Evolutionary conservation across 768 basidiomycete genomes (phyloP).

Genomic region (Rhizopogon vesiculosus): DNA sequence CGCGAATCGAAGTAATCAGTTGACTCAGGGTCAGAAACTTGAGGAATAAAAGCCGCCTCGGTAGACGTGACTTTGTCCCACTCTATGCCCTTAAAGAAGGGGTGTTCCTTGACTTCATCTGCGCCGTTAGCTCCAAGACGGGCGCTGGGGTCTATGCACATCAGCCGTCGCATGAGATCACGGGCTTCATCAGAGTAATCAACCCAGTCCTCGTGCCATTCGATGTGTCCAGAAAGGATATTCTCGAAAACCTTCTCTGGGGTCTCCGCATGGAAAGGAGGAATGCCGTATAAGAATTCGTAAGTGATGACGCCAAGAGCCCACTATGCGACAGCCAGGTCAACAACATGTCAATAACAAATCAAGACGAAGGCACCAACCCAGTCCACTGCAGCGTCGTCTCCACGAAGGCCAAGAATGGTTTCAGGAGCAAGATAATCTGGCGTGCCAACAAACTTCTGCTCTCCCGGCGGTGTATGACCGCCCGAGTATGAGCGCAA

Average conservation of each 20-base stretch:
- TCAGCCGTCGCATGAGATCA: constrained; percentile 84
- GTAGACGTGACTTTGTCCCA: constrained; percentile 89
- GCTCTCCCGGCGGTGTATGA: constrained; percentile 74
- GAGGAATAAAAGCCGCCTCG: constrained; percentile 94
- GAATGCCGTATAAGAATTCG: constrained; percentile 95
- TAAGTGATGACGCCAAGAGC: constrained; percentile 97
- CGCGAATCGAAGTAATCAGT: constrained; percentile 99
- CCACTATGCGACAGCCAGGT: constrained; percentile 58
- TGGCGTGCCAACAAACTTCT: constrained; percentile 96
- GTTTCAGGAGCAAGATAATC: constrained; percentile 97
- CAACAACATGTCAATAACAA: constrained; percentile 6
- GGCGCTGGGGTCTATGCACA: constrained; percentile 73
- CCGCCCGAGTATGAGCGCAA: constrained; percentile 63
- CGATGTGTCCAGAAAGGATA: constrained; percentile 88
- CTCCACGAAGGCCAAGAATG: constrained; percentile 91
- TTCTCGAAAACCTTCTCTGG: constrained; percentile 99
- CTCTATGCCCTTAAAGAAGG: constrained; percentile 86
- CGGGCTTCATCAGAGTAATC: constrained; percentile 82
- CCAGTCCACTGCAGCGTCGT: constrained; percentile 97
- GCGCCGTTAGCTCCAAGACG: constrained; percentile 87
- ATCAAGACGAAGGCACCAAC: constrained; percentile 40
- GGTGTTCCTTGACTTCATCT: constrained; percentile 88
- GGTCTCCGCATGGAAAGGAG: constrained; percentile 96
- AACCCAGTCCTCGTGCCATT: constrained; percentile 95
- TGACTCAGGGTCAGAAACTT: constrained; percentile 92